Evolutionary conservation across 2,329 filamentous ascomycete species (phyloP).

Genomic region (Cladosporium sp.): DNA sequence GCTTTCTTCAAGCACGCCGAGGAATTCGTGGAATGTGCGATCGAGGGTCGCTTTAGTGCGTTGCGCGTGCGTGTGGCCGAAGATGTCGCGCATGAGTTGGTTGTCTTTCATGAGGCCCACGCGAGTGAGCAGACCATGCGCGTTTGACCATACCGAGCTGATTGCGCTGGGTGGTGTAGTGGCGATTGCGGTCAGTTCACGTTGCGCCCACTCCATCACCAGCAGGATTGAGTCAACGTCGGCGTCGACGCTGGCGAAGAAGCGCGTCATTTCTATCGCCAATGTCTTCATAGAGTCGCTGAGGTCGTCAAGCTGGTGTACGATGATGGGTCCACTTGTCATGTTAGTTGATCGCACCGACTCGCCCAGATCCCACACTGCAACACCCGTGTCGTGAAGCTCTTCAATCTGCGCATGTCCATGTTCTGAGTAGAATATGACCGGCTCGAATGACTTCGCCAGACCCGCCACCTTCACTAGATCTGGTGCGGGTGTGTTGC

Average conservation of each 20-base stretch:
- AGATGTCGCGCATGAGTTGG: conserved; percentile 62
- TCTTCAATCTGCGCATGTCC: conserved; percentile 81
- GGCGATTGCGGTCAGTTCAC: conserved; percentile 71
- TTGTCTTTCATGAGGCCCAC: conserved; percentile 40
- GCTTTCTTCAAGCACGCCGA: conserved; percentile 81
- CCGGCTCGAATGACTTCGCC: conserved; percentile 85
- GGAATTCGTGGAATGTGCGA: conserved; percentile 82
- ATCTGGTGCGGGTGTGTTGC: conserved; percentile 68
- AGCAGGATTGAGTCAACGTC: conserved; percentile 90
- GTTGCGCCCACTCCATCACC: conserved; percentile 93
- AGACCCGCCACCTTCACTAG: conserved; percentile 86
- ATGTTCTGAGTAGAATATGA: conserved; percentile 92
- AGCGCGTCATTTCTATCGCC: conserved; percentile 79
- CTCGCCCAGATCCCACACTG: conserved; percentile 92
- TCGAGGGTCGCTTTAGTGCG: conserved; percentile 76
- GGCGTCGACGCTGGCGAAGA: conserved; percentile 89
- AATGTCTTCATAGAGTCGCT: conserved; percentile 82
- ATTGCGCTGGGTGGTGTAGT: conserved; percentile 59
- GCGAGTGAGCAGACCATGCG: conserved; percentile 71
- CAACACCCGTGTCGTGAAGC: conserved; percentile 84
- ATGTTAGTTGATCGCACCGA: conserved; percentile 85
- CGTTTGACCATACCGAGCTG: conserved; percentile 74
- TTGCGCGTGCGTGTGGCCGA: conserved; percentile 77
- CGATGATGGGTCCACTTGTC: conserved; percentile 82
- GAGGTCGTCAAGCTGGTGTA: conserved; percentile 76